Evolutionary conservation across 2,329 filamentous ascomycete genomes (phyloP).

Genomic region (Endoconidiophora laricicola): DNA sequence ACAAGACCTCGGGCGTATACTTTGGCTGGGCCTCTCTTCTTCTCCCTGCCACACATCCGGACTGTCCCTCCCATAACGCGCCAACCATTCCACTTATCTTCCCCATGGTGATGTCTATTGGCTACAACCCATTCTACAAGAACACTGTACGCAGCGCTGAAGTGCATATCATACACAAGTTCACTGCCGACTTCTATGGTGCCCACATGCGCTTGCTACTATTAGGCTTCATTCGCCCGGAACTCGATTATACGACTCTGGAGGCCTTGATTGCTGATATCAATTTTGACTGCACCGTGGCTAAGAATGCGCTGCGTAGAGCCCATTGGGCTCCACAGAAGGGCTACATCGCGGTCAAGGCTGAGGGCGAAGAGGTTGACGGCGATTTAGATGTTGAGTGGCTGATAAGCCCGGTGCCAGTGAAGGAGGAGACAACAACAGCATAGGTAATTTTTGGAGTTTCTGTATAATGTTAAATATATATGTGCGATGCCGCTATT

Average conservation of each 20-base stretch:
- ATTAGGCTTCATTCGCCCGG: slow-evolving; percentile 73
- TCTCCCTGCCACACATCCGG: slow-evolving; percentile 32
- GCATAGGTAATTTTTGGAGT: not conserved
- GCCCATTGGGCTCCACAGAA: slow-evolving; percentile 37
- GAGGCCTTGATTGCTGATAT: slow-evolving; percentile 84
- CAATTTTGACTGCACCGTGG: slow-evolving; percentile 71
- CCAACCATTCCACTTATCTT: slow-evolving; percentile 31
- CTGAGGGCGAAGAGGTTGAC: slow-evolving; percentile 14
- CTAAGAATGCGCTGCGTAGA: slow-evolving; percentile 53
- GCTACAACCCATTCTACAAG: slow-evolving; percentile 95
- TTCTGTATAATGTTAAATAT: no score
- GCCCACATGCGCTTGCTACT: slow-evolving; percentile 63
- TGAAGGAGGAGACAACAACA: slow-evolving; percentile 1
- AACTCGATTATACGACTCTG: slow-evolving; percentile 71
- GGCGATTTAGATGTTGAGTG: slow-evolving; percentile 24
- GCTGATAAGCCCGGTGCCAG: slow-evolving; percentile 21
- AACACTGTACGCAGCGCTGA: slow-evolving; percentile 76
- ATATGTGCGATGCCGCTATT: not conserved
- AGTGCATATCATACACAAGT: slow-evolving; percentile 72
- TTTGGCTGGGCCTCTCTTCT: slow-evolving; percentile 76
- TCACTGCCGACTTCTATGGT: slow-evolving; percentile 71
- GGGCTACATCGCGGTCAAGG: slow-evolving; percentile 20
- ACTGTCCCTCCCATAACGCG: slow-evolving; percentile 19
- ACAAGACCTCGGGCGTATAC: slow-evolving; percentile 68
- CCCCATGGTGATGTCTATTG: slow-evolving; percentile 86